These are phyloP conservation scores for Leucosporidium yakuticum DNA, from an alignment of 768 basidiomycete species.

Conservation along the genomic window DNA sequence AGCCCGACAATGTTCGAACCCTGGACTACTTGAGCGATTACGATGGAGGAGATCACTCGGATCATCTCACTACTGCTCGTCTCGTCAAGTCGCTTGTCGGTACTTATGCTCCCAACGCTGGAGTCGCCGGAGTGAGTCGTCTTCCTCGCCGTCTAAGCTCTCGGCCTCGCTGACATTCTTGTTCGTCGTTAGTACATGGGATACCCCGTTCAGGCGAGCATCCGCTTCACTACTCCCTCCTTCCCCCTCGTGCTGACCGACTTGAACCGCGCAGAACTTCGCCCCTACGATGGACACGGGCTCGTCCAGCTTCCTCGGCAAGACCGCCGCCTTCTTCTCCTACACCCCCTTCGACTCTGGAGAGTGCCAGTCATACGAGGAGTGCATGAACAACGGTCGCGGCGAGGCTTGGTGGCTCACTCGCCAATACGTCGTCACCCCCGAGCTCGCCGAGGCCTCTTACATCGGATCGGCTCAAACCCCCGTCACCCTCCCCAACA, in stretches of 20 bases:
- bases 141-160: neutral
- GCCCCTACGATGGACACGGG: conserved; percentile 20
- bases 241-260: neutral
- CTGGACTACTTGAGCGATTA: conserved; percentile 32
- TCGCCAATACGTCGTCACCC: conserved; percentile 29
- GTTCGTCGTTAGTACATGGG: too few species aligned
- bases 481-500: conserved; percentile 1
- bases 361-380: conserved; percentile 25
- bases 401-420: conserved; percentile 27
- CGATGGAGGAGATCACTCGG: conserved; percentile 22
- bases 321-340: conserved; percentile 31
- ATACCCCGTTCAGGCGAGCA: too few species aligned
- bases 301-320: conserved; percentile 11
- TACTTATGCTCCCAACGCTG: conserved; percentile 5
- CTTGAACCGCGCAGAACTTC: neutral
- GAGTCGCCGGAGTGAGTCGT: conserved; percentile 7
- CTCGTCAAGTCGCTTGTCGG: neutral
- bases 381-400: conserved; percentile 18
- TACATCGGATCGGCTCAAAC: conserved; percentile 17
- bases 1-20: conserved; percentile 21
- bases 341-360: conserved; percentile 34
- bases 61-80: conserved; percentile 11
- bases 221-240: neutral
- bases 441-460: conserved; percentile 6
- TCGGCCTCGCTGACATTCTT: too few species aligned